Evolutionary conservation across 805 yeast species (phyloP), one percentile per base, ranked within the genome.

Genomic region (Saccharomyces kudriavzevii): DNA sequence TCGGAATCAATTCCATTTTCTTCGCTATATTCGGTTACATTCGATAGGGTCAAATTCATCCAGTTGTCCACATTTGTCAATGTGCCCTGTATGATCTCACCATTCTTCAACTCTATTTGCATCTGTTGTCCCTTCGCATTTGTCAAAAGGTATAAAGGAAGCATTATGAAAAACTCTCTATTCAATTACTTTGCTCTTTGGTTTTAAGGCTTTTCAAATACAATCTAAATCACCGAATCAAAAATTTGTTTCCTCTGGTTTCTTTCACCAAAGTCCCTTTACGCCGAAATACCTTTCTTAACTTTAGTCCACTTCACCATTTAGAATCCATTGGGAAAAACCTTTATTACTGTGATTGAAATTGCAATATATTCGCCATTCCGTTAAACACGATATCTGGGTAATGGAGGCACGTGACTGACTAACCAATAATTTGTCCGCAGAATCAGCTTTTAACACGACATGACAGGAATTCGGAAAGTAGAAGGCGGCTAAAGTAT

Each of bases 121-220:
- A 94, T 79, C 40, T 90, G 87, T 65, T 88, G 91, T 54, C 89
- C 91, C 69, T 90, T 91, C 17, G 96, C 89, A 53, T 96, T 87
- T 52, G 95, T 90, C 64, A 94, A 79, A 57, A 94, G 78, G 61
- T 90, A 91, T 63, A 94, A 76, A 47, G 99, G 99, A 57, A 94
- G 82, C 99, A 69, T 69, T 3, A 3, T 48, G 17, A 24, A 24
- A 20, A 35, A 35, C 1, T 6, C 24, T 17, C 11, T 35, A 35
- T 35, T n/a, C 11, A 1, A 17, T 20, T 17, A 17, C 11, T 35
- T 35, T 17, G 4, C 24, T 3, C 24, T 35, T 17, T 8, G 24
- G 10, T n/a, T 17, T 35, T 17, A 13, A 30, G 5, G 35, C 13
- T 30, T 30, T 30, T 1, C 5, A 29, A 2, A 29, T 29, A 29